Conservation (phyloP, 352 stramenopile species). For the Globisporangium alternatum region DNA sequence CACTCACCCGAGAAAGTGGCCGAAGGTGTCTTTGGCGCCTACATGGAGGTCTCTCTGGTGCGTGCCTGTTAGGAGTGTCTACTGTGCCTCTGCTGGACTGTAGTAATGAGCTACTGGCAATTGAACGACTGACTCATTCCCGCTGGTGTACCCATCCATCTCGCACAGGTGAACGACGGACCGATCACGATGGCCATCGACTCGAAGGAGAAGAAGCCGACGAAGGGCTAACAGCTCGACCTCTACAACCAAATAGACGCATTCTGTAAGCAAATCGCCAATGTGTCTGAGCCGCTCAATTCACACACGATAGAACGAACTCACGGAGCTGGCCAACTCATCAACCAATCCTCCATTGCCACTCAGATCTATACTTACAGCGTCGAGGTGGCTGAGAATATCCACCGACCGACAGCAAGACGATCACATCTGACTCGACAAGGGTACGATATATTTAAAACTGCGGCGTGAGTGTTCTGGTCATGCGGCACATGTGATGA, state of each 20-base stretch:
- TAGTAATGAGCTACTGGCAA: background rate
- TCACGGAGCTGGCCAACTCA: no score
- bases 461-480: background rate
- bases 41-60: constrained; percentile 87
- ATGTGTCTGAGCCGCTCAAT: background rate
- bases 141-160: background rate
- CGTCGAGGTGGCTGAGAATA: background rate
- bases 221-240: background rate
- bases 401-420: no score
- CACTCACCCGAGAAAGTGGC: constrained; percentile 67
- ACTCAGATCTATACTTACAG: no score
- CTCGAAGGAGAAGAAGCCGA: constrained; percentile 53
- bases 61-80: background rate
- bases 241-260: background rate
- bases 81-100: background rate
- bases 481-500: background rate
- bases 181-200: constrained; percentile 84
- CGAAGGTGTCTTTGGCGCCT: constrained; percentile 77
- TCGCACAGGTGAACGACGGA: constrained; percentile 67
- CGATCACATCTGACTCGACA: no score
- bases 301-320: background rate
- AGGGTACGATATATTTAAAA: background rate
- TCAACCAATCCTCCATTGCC: no score
- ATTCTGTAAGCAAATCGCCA: background rate
- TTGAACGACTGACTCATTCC: background rate